These are phyloP conservation scores for Letharia lupina DNA, from an alignment of 495 filamentous ascomycete genomes.

Conservation along the genomic window DNA sequence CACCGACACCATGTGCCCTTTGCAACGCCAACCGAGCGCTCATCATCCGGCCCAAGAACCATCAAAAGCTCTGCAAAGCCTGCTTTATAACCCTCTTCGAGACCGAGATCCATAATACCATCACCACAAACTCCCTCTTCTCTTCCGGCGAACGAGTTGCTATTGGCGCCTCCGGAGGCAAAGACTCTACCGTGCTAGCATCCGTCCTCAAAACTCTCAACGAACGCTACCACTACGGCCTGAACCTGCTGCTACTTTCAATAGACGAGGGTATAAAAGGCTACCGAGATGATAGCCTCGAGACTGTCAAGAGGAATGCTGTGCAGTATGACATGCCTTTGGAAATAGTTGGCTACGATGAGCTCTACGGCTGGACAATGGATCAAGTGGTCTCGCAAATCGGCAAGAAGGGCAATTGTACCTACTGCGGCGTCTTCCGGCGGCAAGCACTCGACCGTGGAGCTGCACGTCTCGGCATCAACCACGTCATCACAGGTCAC, in stretches of 20 bases:
- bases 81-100: conserved; percentile 89
- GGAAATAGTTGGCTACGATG: conserved; percentile 83
- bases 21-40: conserved; percentile 72
- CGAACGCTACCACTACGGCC: conserved; percentile 75
- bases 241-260: conserved; percentile 76
- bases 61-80: conserved; percentile 77
- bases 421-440: conserved; percentile 94
- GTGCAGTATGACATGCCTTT: conserved; percentile 83
- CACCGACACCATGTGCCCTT: conserved; percentile 57
- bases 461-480: conserved; percentile 76
- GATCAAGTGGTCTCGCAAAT: conserved; percentile 93
- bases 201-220: conserved; percentile 93
- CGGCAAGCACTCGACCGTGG: conserved; percentile 91
- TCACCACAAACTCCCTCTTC: conserved; percentile 70
- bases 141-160: conserved; percentile 76
- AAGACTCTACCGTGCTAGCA: conserved; percentile 94
- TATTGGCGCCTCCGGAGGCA: conserved; percentile 93
- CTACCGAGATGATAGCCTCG: conserved; percentile 88
- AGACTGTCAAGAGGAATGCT: conserved; percentile 92
- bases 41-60: conserved; percentile 89
- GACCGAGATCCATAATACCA: conserved; percentile 87
- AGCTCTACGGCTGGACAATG: conserved; percentile 99
- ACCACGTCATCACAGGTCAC: conserved; percentile 93
- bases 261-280: conserved; percentile 97
- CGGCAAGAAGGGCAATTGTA: conserved; percentile 98